A percentile compares a stretch with the other conserved stretches of the same genome.
phyloP scores from a whole-genome alignment of 2,329 filamentous ascomycete genomes.

The Aspergillus fischeri region DNA sequence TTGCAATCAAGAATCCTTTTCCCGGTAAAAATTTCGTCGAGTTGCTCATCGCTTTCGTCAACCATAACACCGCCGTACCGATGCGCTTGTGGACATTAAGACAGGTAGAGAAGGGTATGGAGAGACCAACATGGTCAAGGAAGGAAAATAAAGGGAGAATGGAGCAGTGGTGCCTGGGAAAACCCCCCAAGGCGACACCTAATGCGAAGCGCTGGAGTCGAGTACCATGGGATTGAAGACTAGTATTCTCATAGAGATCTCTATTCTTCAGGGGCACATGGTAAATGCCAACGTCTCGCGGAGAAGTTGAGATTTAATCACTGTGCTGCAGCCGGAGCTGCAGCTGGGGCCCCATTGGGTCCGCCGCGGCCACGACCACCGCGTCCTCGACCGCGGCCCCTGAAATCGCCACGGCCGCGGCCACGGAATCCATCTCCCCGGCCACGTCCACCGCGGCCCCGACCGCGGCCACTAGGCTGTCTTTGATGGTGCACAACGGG shows the following conservation, averaged over 20 bases:
- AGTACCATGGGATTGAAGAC: background rate
- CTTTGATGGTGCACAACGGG: conserved; percentile 31
- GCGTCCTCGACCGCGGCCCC: conserved; percentile 33
- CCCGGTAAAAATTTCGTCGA: conserved; percentile 16
- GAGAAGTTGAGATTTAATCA: conserved; percentile 2
- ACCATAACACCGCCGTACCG: conserved; percentile 31
- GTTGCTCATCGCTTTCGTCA: conserved; percentile 35
- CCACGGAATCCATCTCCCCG: conserved; percentile 36
- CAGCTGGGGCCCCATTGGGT: conserved; percentile 22
- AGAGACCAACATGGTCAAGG: background rate
- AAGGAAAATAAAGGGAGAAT: conserved; percentile 4
- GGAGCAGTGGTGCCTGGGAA: conserved; percentile 2
- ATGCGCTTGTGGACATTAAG: conserved; percentile 18
- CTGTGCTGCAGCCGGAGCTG: conserved; percentile 16
- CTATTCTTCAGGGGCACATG: background rate
- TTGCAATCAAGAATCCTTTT: conserved; percentile 7
- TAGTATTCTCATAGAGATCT: background rate
- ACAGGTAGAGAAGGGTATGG: conserved; percentile 10
- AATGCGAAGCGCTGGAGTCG: background rate
- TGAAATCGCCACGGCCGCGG: conserved; percentile 33
- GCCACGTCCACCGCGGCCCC: conserved; percentile 34
- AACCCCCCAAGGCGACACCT: background rate
- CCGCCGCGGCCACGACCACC: conserved; percentile 27
- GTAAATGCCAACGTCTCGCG: background rate
- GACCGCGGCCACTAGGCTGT: conserved; percentile 33